These are phyloP conservation scores for Phytophthora constricta DNA, from an alignment of 352 stramenopile species.

Conservation along the genomic window DNA sequence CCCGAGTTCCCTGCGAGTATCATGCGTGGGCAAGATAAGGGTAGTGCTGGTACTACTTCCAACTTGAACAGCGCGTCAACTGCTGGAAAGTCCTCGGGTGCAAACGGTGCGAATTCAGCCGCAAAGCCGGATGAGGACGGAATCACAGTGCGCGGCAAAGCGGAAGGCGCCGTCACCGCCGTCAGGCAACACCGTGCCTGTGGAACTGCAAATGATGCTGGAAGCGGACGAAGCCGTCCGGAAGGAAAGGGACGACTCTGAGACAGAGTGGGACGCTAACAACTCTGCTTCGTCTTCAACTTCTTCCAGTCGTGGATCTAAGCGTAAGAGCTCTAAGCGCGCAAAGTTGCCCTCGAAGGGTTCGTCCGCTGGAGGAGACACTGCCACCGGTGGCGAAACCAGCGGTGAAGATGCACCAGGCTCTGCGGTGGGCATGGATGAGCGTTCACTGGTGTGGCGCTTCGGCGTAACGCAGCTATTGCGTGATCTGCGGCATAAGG, in stretches of 20 bases:
- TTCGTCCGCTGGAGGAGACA: constrained; percentile 24
- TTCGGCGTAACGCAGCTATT: constrained; percentile 80
- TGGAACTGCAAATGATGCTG: constrained; percentile 89
- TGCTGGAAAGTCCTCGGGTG: constrained; percentile 6
- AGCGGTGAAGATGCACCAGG: constrained; percentile 40
- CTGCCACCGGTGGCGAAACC: constrained; percentile 29
- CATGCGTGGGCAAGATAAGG: constrained; percentile 56
- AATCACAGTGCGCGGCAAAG: constrained; percentile 79
- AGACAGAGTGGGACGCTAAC: constrained; percentile 68
- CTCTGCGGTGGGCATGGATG: constrained; percentile 44
- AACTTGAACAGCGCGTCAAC: constrained; percentile 21
- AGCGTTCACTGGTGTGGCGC: constrained; percentile 84
- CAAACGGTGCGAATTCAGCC: constrained; percentile 12
- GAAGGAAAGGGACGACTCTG: constrained; percentile 55
- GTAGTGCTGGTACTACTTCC: constrained; percentile 13
- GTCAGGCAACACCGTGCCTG: constrained; percentile 59
- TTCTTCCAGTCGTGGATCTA: constrained; percentile 40
- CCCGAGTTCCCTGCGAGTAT: constrained; percentile 71
- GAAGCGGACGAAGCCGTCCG: constrained; percentile 69
- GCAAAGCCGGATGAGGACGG: constrained; percentile 52
- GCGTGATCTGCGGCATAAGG: constrained; percentile 79
- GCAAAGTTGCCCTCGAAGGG: constrained; percentile 81
- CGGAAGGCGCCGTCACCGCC: constrained; percentile 42
- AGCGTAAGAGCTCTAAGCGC: constrained; percentile 76
- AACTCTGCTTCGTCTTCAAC: constrained; percentile 34